A percentile compares a stretch with the other conserved stretches of the same genome.
Conservation (phyloP, 768 basidiomycete genomes). For the Suillus placidus region DNA sequence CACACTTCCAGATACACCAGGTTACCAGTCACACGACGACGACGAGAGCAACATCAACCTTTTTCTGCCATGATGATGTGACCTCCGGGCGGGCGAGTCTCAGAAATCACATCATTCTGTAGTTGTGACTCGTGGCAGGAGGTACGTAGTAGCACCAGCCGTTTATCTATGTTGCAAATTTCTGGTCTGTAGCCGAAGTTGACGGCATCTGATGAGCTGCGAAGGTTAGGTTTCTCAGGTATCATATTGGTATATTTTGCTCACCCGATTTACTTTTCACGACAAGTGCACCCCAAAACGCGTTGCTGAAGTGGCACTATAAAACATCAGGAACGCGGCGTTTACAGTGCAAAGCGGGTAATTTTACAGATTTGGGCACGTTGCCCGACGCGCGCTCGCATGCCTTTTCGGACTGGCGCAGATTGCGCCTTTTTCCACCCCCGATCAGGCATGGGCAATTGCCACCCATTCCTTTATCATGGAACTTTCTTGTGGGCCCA, state of each 20-base stretch:
- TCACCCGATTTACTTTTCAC: background rate
- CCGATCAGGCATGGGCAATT: background rate
- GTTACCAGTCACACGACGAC: background rate
- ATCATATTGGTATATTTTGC: background rate
- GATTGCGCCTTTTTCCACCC: slow-evolving; percentile 1
- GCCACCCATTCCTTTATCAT: background rate
- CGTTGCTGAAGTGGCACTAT: background rate
- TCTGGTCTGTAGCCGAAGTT: background rate
- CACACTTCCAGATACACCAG: background rate
- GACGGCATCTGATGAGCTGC: background rate
- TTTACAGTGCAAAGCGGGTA: background rate
- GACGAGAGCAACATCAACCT: background rate
- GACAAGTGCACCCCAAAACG: slow-evolving; percentile 1
- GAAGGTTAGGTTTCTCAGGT: background rate
- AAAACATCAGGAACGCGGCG: slow-evolving; percentile 1
- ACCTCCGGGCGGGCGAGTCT: background rate
- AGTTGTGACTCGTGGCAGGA: background rate
- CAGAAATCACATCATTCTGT: background rate
- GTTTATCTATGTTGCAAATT: background rate
- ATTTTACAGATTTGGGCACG: background rate
- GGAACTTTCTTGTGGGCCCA: background rate
- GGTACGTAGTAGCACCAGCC: too few relatives aligned
- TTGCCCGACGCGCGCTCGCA: background rate
- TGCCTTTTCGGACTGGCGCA: background rate
- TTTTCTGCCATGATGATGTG: background rate